Base-by-base conservation (phyloP, 768 basidiomycete species). In the Fistulinella prunicolor region DNA sequence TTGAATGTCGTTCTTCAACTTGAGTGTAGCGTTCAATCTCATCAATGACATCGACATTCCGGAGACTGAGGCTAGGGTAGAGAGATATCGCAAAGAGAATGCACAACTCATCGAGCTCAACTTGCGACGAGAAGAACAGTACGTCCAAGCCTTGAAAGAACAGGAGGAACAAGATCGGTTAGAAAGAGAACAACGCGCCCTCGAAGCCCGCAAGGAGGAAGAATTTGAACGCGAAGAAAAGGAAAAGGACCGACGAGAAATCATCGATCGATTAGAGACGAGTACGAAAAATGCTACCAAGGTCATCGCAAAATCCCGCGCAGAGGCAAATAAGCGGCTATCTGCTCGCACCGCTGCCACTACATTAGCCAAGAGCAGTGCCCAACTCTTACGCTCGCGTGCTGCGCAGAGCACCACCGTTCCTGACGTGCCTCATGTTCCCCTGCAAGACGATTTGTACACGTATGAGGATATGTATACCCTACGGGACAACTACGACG, bases 41-140 rank as follows among this genome's bases (percentile, higher is more conserved):
- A 93, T 97, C 47, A 86, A 96, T 54, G 88, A 91, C 23, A 79
- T 94, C 38, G 85, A 96, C 49, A 63, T 92, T 19, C 66, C 78
- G 6, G 75, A 82, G 57, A 97, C 94, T 0, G 94, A 98, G 70
- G 81, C 80, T 7, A 83, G 89, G 17, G 88, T 99, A 53, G 77
- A 79, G 3, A 76, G 77, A 36, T 91, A 89, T 66, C 84, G 86
- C 35, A 78, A 76, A 21, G 85, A 89, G 58, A 97, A 97, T 60
- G 86, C 87, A 2, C 79, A 82, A 0, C 71, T 86, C 21, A 97
- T 92, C 42, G 86, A 89, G 53, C 77, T 86, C 42, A 98, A 98
- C 67, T 66, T 82, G 23, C 85, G 89, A 57, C 81, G 89, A 29
- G 89, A 91, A 42, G 87, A 89, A 60, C 80, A 85, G 14, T 88